phyloP scores from a whole-genome alignment of 2,329 filamentous ascomycete species.

The Rhinocladiella similis region DNA sequence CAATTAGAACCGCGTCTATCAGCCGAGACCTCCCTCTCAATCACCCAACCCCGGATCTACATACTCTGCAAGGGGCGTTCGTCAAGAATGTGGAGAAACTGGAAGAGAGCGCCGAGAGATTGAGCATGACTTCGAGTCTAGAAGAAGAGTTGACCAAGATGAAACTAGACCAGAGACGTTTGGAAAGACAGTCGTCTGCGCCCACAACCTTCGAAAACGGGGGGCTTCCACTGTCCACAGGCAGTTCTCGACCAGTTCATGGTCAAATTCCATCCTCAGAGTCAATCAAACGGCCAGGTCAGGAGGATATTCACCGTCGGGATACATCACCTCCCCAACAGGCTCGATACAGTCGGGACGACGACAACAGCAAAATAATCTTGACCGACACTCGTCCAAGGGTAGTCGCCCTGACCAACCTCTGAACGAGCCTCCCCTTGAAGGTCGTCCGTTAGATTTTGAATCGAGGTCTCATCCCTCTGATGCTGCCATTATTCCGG shows the following conservation, averaged over 20 bases:
- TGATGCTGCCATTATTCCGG: conserved; percentile 23
- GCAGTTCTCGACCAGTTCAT: conserved; percentile 39
- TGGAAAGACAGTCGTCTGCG: conserved; percentile 40
- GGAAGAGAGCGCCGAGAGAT: conserved; percentile 49
- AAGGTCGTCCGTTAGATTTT: conserved; percentile 32
- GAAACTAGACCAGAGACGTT: conserved; percentile 42
- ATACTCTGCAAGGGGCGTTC: conserved; percentile 52
- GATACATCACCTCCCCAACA: conserved; percentile 41
- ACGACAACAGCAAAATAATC: conserved; percentile 32
- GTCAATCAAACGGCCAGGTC: conserved; percentile 38
- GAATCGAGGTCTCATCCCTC: conserved; percentile 14
- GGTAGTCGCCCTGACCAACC: conserved; percentile 39
- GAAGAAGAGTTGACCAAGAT: conserved; percentile 47
- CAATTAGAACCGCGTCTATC: conserved; percentile 38
- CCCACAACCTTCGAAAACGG: conserved; percentile 23
- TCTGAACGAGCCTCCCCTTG: conserved; percentile 42
- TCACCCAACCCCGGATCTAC: conserved; percentile 51
- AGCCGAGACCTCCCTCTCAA: conserved; percentile 45
- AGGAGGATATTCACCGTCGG: conserved; percentile 42
- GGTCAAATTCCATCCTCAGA: conserved; percentile 43
- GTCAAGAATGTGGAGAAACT: conserved; percentile 51
- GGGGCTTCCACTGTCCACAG: conserved; percentile 25
- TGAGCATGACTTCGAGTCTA: conserved; percentile 50
- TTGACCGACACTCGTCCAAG: conserved; percentile 38
- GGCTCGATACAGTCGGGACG: conserved; percentile 43